Conservation (phyloP, 495 filamentous ascomycete genomes). For the Entonaema liquescens region DNA sequence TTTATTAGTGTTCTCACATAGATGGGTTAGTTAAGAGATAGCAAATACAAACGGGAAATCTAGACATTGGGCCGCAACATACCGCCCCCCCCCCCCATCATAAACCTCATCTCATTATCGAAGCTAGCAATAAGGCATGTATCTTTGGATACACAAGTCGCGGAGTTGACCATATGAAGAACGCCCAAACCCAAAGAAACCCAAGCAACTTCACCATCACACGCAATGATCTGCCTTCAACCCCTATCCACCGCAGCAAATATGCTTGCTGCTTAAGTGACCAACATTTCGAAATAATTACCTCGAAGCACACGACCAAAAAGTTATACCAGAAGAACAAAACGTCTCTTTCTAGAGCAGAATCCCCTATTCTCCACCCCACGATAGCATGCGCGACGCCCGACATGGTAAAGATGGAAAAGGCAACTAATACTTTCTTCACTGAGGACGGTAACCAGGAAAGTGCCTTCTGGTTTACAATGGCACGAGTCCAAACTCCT, state of each 20-base stretch:
- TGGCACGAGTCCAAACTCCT: neutral
- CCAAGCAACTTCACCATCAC: neutral
- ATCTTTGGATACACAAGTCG: too few species aligned
- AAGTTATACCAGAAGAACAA: conserved; percentile 22
- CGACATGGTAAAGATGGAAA: neutral
- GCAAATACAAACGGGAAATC: neutral
- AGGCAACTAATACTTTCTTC: neutral
- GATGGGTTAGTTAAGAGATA: neutral
- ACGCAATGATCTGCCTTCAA: neutral
- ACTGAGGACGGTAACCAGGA: neutral
- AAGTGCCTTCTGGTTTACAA: neutral
- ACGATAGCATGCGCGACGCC: neutral
- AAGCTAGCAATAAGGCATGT: neutral
- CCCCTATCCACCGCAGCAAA: neutral
- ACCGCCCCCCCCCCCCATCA: neutral
- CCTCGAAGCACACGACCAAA: neutral
- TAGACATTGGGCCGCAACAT: neutral
- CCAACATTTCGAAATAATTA: conserved; percentile 1
- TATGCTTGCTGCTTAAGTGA: neutral
- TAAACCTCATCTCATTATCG: neutral
- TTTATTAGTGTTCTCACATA: neutral
- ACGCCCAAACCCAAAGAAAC: conserved; percentile 7
- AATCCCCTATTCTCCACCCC: neutral
- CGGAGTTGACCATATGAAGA: conserved; percentile 12
- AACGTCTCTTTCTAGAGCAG: neutral